A percentile compares a stretch with the other conserved stretches of the same genome.
Conservation (phyloP, 1,139 yeast species). For the Geotrichum histeridarum region DNA sequence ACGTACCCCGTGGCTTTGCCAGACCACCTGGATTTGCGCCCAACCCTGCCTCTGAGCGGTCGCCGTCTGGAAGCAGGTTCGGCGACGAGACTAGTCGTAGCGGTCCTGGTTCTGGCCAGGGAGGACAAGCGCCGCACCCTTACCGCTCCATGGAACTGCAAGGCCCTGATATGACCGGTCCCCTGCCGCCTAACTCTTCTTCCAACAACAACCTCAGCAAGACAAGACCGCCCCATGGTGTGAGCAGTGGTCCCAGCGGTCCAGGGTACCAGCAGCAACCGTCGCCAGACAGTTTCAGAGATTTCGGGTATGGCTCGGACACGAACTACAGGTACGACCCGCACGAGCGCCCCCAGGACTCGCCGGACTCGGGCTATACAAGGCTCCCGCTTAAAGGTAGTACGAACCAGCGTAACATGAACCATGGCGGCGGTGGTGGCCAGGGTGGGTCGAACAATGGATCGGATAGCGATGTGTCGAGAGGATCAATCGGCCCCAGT, state of each 20-base stretch:
- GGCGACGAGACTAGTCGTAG: too few relatives aligned
- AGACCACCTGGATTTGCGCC: neutral
- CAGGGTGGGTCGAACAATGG: neutral
- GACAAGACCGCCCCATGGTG: too few relatives aligned
- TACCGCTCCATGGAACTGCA: too few relatives aligned
- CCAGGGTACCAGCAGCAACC: neutral
- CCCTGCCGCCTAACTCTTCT: too few relatives aligned
- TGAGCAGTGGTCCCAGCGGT: too few relatives aligned
- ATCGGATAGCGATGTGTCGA: slow-evolving; percentile 12
- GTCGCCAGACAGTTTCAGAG: slow-evolving; percentile 6
- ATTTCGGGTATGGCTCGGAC: slow-evolving; percentile 13
- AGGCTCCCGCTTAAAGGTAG: neutral
- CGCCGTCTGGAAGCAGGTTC: too few relatives aligned
- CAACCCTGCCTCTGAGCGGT: too few relatives aligned
- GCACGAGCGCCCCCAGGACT: slow-evolving; percentile 9
- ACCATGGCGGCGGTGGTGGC: neutral
- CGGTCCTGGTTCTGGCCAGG: too few relatives aligned
- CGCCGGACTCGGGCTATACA: slow-evolving; percentile 17
- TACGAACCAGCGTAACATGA: neutral
- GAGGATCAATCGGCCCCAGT: neutral
- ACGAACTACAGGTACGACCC: slow-evolving; percentile 14
- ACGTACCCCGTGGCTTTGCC: slow-evolving; percentile 1
- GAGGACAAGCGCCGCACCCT: too few relatives aligned
- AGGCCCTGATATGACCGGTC: too few relatives aligned
- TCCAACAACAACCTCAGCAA: too few relatives aligned